These are phyloP conservation scores for Paraphysoderma sedebokerense DNA, from an alignment of 371 early-diverging fungal genomes.

Conservation along the genomic window DNA sequence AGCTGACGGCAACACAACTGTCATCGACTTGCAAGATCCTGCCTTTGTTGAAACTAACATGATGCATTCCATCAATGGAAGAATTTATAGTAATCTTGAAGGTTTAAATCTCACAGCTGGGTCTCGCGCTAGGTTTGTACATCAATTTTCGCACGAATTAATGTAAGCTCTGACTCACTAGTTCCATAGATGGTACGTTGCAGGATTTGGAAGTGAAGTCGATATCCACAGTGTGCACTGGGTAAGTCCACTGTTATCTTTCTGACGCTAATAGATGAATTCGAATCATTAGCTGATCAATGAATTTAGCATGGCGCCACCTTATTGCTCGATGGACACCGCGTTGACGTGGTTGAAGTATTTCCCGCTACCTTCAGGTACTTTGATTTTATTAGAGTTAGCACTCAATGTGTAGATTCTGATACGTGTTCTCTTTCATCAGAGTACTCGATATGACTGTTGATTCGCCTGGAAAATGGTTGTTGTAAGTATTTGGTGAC, in stretches of 20 bases:
- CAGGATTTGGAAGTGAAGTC: slow-evolving; percentile 1
- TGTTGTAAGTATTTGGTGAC: no score
- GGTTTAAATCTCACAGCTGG: not conserved
- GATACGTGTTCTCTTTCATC: no score
- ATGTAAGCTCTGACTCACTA: not conserved
- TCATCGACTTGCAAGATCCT: not conserved
- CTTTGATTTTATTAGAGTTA: no score
- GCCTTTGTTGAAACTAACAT: slow-evolving; percentile 1
- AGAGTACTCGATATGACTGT: no score
- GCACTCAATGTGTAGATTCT: no score
- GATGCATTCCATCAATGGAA: slow-evolving; percentile 5
- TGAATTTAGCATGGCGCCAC: slow-evolving; percentile 3
- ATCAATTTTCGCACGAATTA: no score
- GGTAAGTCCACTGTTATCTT: no score
- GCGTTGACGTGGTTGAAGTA: slow-evolving; percentile 1
- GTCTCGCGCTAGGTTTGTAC: no score
- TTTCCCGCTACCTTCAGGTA: slow-evolving; percentile 2
- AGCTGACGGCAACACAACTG: not conserved
- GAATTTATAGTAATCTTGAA: not conserved
- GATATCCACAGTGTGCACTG: slow-evolving; percentile 3
- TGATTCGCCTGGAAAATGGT: no score
- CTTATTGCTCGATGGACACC: not conserved
- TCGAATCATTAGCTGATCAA: no score
- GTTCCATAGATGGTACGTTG: not conserved
- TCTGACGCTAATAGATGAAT: no score